Percentiles rank a stretch among this genome's conserved stretches.
Conservation (phyloP, 2,329 filamentous ascomycete genomes). For the Thermomyces lanuginosus region DNA sequence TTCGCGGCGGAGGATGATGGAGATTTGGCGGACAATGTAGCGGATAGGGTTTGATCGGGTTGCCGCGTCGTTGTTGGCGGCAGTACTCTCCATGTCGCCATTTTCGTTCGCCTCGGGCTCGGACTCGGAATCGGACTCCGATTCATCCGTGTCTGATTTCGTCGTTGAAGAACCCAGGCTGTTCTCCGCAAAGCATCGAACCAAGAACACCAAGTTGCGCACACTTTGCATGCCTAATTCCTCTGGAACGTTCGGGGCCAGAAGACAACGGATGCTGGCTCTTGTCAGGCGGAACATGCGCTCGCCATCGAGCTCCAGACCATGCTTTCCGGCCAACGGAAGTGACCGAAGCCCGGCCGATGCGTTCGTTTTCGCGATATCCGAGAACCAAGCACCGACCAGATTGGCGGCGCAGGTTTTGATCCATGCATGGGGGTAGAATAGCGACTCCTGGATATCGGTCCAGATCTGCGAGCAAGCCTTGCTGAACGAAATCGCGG, state of each 20-base stretch:
- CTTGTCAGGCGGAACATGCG: slow-evolving; percentile 46
- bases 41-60: slow-evolving; percentile 39
- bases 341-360: slow-evolving; percentile 37
- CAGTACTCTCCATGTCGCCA: slow-evolving; percentile 21
- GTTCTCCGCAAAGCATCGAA: slow-evolving; percentile 46
- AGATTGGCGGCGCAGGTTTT: slow-evolving; percentile 63
- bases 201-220: slow-evolving; percentile 71
- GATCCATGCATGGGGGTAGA: slow-evolving; percentile 55
- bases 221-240: slow-evolving; percentile 62
- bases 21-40: slow-evolving; percentile 64
- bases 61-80: slow-evolving; percentile 16
- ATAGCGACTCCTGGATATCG: slow-evolving; percentile 50
- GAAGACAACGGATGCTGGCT: slow-evolving; percentile 43
- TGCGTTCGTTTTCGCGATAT: slow-evolving; percentile 53
- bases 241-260: slow-evolving; percentile 49
- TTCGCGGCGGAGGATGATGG: slow-evolving; percentile 63
- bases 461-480: slow-evolving; percentile 53
- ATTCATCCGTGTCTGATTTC: slow-evolving; percentile 26
- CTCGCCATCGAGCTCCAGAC: slow-evolving; percentile 48
- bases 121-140: slow-evolving; percentile 24
- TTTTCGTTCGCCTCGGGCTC: slow-evolving; percentile 25
- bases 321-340: slow-evolving; percentile 52
- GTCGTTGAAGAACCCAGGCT: slow-evolving; percentile 29
- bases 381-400: slow-evolving; percentile 59
- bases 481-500: slow-evolving; percentile 45